Percentiles rank a stretch among this genome's conserved stretches.
Evolutionary conservation across 2,329 filamentous ascomycete genomes (phyloP).

Genomic region (Arachnomyces sp.): DNA sequence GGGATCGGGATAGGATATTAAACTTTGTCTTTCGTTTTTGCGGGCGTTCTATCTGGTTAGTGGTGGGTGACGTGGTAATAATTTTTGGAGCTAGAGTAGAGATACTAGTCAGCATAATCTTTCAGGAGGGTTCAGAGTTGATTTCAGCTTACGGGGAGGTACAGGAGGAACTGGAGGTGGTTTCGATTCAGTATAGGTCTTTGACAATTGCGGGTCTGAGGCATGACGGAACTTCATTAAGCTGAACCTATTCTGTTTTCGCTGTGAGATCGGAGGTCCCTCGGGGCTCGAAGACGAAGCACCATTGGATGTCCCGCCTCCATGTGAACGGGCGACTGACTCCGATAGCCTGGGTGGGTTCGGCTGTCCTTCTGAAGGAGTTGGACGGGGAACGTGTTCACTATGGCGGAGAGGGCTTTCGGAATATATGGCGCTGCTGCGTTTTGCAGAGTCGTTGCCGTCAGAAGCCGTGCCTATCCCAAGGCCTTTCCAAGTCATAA

Average conservation of each 20-base stretch:
- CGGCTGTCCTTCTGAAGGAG: conserved; percentile 4
- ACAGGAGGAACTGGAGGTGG: conserved; percentile 42
- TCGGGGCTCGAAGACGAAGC: neutral
- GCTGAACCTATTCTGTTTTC: conserved; percentile 46
- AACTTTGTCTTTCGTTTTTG: conserved; percentile 33
- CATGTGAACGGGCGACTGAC: conserved; percentile 3
- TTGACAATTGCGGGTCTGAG: conserved; percentile 81
- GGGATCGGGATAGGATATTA: conserved; percentile 30
- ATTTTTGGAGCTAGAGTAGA: conserved; percentile 53
- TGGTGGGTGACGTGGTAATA: conserved; percentile 84
- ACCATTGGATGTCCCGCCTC: conserved; percentile 1
- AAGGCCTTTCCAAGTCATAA: conserved; percentile 13
- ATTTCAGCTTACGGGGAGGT: conserved; percentile 21
- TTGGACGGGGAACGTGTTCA: conserved; percentile 9
- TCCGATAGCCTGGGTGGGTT: conserved; percentile 6
- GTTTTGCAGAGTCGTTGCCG: conserved; percentile 1
- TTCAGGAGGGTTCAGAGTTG: conserved; percentile 18
- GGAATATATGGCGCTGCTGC: conserved; percentile 1
- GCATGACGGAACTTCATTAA: conserved; percentile 83
- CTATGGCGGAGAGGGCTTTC: conserved; percentile 4
- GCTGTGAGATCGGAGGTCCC: neutral
- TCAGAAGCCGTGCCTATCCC: conserved; percentile 4
- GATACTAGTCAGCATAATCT: conserved; percentile 12
- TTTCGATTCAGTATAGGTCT: conserved; percentile 60
- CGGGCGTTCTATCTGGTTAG: conserved; percentile 46